Percentiles rank a stretch among this genome's conserved stretches.
Evolutionary conservation across 805 yeast genomes (phyloP).

Genomic region (Isabelozyma heimii): DNA sequence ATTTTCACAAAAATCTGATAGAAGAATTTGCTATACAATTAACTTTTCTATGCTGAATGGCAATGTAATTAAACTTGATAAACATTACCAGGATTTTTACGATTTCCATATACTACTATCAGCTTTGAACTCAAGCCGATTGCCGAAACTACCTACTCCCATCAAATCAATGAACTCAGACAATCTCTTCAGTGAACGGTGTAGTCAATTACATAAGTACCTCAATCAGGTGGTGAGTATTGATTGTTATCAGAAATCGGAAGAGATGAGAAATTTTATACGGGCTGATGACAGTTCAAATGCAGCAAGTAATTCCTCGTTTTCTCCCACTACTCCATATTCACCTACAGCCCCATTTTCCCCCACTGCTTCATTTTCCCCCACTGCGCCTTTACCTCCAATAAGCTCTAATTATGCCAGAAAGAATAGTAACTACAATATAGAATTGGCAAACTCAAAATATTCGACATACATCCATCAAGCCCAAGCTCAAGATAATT

Average conservation of each 20-base stretch:
- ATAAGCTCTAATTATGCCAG: neutral
- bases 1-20: constrained; percentile 21
- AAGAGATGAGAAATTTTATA: constrained; percentile 8
- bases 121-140: constrained; percentile 4
- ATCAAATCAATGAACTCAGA: constrained; percentile 10
- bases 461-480: constrained; percentile 12
- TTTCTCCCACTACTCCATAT: constrained; percentile 10
- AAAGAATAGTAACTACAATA: constrained; percentile 2
- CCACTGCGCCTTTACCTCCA: constrained; percentile 2
- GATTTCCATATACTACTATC: constrained; percentile 23
- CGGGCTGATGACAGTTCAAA: neutral
- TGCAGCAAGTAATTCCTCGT: neutral
- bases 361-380: constrained; percentile 10
- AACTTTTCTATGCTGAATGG: constrained; percentile 18
- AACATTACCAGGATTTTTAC: constrained; percentile 37
- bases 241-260: constrained; percentile 7
- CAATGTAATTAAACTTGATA: constrained; percentile 20
- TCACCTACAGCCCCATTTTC: constrained; percentile 1
- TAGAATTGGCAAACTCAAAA: constrained; percentile 4
- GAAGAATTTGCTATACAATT: constrained; percentile 34
- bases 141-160: constrained; percentile 34
- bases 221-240: constrained; percentile 16
- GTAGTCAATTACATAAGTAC: constrained; percentile 24
- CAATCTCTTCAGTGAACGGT: constrained; percentile 10
- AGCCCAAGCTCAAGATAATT: neutral